Evolutionary conservation across 2,329 filamentous ascomycete species (phyloP).

Genomic region (Pseudofabraea citricarpa): DNA sequence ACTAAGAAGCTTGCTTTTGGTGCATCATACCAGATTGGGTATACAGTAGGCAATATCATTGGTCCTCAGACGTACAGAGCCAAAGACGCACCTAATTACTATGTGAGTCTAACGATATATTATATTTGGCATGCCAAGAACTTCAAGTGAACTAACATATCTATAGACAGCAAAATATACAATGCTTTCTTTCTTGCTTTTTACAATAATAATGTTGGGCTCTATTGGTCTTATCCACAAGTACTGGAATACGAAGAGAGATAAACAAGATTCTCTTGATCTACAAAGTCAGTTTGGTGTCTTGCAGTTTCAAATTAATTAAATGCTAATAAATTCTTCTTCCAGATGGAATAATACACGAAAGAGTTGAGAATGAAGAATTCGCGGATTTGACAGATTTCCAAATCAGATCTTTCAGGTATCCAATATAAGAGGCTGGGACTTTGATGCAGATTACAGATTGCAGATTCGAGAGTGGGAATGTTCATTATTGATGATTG

Average conservation of each 20-base stretch:
- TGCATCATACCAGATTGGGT: conserved; percentile 12
- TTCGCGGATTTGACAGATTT: conserved; percentile 3
- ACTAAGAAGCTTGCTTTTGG: conserved; percentile 1
- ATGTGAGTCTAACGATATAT: conserved; percentile 8
- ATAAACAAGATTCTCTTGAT: background rate
- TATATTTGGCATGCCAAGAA: background rate
- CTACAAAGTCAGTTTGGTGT: background rate
- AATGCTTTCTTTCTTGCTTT: background rate
- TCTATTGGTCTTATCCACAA: background rate
- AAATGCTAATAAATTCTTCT: background rate
- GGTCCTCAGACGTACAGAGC: conserved; percentile 50
- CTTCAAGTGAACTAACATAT: background rate
- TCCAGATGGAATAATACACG: background rate
- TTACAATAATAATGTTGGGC: background rate
- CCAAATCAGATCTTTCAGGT: background rate
- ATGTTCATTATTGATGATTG: too few species aligned
- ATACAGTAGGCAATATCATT: conserved; percentile 46
- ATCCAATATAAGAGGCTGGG: background rate
- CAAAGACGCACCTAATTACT: conserved; percentile 42
- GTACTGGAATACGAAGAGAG: background rate
- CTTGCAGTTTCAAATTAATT: background rate
- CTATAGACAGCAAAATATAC: background rate
- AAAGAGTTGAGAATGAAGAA: background rate
- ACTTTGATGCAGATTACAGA: too few species aligned
- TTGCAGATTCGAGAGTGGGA: too few species aligned